Conservation (phyloP, 768 basidiomycete species). For the Tricholoma sp. region DNA sequence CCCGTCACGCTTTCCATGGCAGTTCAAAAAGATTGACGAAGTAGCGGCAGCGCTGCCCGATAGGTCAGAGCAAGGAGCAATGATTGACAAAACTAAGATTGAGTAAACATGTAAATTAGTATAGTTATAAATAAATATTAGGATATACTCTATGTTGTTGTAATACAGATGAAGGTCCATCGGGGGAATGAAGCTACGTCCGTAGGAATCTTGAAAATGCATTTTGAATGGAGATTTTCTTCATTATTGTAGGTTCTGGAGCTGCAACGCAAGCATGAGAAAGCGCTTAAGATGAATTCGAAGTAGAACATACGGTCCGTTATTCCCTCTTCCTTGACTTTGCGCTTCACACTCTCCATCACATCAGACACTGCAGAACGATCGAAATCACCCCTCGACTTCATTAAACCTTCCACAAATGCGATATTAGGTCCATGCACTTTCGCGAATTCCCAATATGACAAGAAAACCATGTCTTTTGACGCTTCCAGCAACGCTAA, state of each 20-base stretch:
- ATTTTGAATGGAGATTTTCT: constrained; percentile 76
- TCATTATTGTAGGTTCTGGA: constrained; percentile 84
- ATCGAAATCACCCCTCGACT: constrained; percentile 85
- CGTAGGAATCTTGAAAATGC: constrained; percentile 74
- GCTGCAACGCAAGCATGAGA: constrained; percentile 36
- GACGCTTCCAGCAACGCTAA: constrained; percentile 79
- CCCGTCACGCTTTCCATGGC: constrained; percentile 92
- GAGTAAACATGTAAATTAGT: constrained; percentile 28
- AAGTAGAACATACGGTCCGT: constrained; percentile 62
- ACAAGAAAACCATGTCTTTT: constrained; percentile 85
- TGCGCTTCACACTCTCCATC: constrained; percentile 90
- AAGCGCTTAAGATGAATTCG: neutral
- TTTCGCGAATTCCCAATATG: constrained; percentile 92
- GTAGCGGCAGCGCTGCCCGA: constrained; percentile 75
- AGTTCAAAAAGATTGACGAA: constrained; percentile 93
- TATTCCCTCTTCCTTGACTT: constrained; percentile 84
- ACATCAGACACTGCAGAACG: constrained; percentile 83
- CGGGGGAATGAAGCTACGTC: constrained; percentile 22
- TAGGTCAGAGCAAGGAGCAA: constrained; percentile 38
- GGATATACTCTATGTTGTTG: constrained; percentile 9
- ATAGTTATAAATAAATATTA: constrained; percentile 4
- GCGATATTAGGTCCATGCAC: constrained; percentile 88
- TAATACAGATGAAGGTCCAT: constrained; percentile 13
- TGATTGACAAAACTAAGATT: constrained; percentile 39
- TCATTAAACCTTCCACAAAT: constrained; percentile 89